These are phyloP conservation scores for Zymoseptoria crescenta DNA, from an alignment of 2,329 filamentous ascomycete species.

Conservation along the genomic window DNA sequence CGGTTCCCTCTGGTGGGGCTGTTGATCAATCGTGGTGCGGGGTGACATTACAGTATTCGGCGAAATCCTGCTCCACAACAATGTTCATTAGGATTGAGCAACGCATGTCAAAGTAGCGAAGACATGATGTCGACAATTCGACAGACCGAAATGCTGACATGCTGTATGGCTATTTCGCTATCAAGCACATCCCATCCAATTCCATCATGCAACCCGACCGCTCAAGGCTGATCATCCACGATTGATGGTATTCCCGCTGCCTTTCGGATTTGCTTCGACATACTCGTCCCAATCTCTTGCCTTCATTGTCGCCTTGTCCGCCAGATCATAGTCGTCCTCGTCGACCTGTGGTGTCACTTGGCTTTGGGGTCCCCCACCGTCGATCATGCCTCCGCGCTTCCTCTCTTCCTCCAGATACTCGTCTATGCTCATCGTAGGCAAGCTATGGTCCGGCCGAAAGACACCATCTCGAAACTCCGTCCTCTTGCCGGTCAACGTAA, in stretches of 20 bases:
- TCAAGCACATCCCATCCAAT: neutral
- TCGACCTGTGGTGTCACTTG: constrained; percentile 63
- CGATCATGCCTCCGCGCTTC: constrained; percentile 75
- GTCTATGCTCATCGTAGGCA: constrained; percentile 96
- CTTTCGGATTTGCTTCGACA: constrained; percentile 78
- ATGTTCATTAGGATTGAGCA: neutral
- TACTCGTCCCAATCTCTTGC: constrained; percentile 94
- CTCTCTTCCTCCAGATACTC: constrained; percentile 93
- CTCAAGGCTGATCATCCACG: constrained; percentile 46
- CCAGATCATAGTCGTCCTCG: constrained; percentile 83
- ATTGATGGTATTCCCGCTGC: constrained; percentile 75
- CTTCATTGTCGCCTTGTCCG: constrained; percentile 86
- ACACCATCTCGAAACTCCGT: constrained; percentile 71
- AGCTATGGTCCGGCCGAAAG: constrained; percentile 81
- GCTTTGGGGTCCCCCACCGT: constrained; percentile 76
- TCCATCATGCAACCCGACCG: neutral
- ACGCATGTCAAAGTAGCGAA: neutral
- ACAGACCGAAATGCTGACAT: neutral
- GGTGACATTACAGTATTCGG: neutral
- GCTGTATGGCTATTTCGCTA: neutral
- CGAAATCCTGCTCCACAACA: neutral
- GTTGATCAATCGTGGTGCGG: neutral
- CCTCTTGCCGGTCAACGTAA: constrained; percentile 67
- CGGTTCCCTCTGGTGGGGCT: neutral
- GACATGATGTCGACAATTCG: neutral